A percentile compares a stretch with the other conserved stretches of the same genome.
These are phyloP conservation scores for Omphalotus guepiniiformis DNA, from an alignment of 768 basidiomycete species.

Conservation along the genomic window DNA sequence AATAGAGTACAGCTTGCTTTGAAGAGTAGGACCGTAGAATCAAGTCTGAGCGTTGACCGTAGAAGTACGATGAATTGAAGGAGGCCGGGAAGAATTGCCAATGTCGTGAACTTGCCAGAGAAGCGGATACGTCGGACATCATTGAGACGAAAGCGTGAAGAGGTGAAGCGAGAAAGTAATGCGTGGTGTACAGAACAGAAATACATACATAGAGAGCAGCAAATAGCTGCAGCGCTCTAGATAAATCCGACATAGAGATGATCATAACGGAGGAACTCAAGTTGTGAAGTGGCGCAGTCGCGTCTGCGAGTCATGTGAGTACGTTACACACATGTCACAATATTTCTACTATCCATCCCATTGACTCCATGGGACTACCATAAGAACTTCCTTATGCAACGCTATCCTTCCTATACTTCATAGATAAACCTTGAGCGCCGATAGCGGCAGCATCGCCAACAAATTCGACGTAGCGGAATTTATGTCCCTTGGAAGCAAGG, in stretches of 20 bases:
- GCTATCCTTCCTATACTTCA: constrained; percentile 4
- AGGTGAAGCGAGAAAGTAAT: constrained; percentile 31
- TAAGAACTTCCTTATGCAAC: no score
- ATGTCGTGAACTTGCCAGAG: constrained; percentile 13
- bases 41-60: constrained; percentile 10
- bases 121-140: constrained; percentile 18
- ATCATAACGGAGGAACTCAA: no score
- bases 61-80: neutral
- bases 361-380: no score
- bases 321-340: no score
- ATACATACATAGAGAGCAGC: constrained; percentile 31
- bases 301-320: no score
- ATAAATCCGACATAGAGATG: neutral
- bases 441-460: constrained; percentile 64
- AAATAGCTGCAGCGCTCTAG: constrained; percentile 17
- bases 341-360: no score
- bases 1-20: constrained; percentile 11
- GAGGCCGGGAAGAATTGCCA: constrained; percentile 15
- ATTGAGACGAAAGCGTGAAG: constrained; percentile 23
- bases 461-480: constrained; percentile 61
- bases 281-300: no score
- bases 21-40: constrained; percentile 9
- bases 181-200: constrained; percentile 43
- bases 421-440: constrained; percentile 58
- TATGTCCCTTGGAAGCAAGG: constrained; percentile 52